Conservation (phyloP, 1,139 yeast genomes). For the Scheffersomyces cryptocercus region DNA sequence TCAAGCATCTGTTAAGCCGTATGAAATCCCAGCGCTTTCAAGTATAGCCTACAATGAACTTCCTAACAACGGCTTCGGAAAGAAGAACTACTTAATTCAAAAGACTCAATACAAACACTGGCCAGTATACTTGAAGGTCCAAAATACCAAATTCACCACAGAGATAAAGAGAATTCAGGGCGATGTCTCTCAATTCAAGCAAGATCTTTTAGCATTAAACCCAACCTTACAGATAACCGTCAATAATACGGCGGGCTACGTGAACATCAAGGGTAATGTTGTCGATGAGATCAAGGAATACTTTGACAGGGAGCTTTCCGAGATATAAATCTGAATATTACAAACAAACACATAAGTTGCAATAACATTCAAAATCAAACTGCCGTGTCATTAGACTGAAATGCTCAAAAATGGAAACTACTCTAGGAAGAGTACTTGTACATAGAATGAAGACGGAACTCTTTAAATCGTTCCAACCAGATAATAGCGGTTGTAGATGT, state of each 20-base stretch:
- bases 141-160: slow-evolving; percentile 55
- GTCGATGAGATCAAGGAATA: slow-evolving; percentile 42
- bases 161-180: slow-evolving; percentile 69
- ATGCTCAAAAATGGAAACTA: too few species aligned
- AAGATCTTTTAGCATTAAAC: slow-evolving; percentile 52
- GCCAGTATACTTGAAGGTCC: slow-evolving; percentile 66
- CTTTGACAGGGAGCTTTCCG: slow-evolving; percentile 20
- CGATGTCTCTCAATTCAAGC: slow-evolving; percentile 55
- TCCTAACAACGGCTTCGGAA: slow-evolving; percentile 47
- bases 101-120: slow-evolving; percentile 63
- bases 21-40: slow-evolving; percentile 29
- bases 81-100: slow-evolving; percentile 46
- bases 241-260: slow-evolving; percentile 39
- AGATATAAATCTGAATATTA: neutral
- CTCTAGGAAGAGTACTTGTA: too few species aligned
- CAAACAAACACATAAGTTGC: slow-evolving; percentile 2
- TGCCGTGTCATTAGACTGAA: too few species aligned
- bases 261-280: slow-evolving; percentile 61
- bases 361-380: too few species aligned
- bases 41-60: slow-evolving; percentile 28
- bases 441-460: too few species aligned
- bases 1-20: slow-evolving; percentile 18
- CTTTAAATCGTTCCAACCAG: too few species aligned
- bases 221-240: slow-evolving; percentile 50
- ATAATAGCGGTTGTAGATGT: too few species aligned